These are phyloP conservation scores for Lactarius pseudohatsudake DNA, from an alignment of 768 basidiomycete species.

Conservation along the genomic window DNA sequence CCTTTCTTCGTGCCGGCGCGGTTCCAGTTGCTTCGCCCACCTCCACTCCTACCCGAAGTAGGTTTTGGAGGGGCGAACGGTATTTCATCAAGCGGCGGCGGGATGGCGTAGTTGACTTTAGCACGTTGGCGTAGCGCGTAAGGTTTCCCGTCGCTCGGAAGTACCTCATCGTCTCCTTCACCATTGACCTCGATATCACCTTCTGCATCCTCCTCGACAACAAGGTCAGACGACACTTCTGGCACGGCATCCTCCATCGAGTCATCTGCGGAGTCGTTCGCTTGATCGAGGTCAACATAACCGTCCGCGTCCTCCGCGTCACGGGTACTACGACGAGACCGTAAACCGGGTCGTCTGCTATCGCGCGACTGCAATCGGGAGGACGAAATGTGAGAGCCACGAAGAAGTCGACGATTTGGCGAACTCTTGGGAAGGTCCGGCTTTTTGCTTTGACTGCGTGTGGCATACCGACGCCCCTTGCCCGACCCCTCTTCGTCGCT, in stretches of 20 bases:
- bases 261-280: conserved; percentile 35
- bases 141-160: conserved; percentile 54
- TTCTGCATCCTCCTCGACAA: conserved; percentile 39
- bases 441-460: conserved; percentile 43
- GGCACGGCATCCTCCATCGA: conserved; percentile 58
- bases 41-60: conserved; percentile 30
- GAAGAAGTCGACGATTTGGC: conserved; percentile 34
- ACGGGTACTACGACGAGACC: conserved; percentile 25
- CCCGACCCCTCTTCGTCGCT: conserved; percentile 44
- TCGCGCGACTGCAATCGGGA: conserved; percentile 18
- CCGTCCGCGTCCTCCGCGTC: conserved; percentile 31
- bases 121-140: conserved; percentile 65
- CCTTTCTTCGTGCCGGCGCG: conserved; percentile 44
- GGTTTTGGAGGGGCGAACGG: conserved; percentile 46
- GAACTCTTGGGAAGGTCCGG: conserved; percentile 30
- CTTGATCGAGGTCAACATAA: conserved; percentile 26
- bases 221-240: conserved; percentile 48
- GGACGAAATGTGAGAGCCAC: conserved; percentile 38
- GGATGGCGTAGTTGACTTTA: conserved; percentile 78
- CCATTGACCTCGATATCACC: conserved; percentile 42
- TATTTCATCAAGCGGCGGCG: conserved; percentile 77
- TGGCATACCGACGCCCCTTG: conserved; percentile 37
- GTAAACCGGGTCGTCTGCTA: conserved; percentile 24
- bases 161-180: conserved; percentile 44
- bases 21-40: conserved; percentile 38